Evolutionary conservation across 805 yeast species (phyloP).

Genomic region (Barnettozyma sp.): DNA sequence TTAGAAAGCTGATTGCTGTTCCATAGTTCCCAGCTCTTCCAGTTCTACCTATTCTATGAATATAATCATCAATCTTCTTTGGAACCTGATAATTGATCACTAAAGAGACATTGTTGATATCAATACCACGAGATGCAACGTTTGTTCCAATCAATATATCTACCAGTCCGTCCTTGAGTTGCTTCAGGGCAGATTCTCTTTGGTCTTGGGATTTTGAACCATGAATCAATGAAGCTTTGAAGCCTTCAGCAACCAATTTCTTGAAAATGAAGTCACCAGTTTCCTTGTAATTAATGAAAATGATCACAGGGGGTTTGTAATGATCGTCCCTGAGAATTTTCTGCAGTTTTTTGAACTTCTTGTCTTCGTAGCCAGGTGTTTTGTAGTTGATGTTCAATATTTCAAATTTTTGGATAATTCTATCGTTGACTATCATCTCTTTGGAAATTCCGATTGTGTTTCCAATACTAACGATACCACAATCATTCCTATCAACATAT

Average conservation of each 20-base stretch:
- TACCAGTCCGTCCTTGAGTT: slow-evolving; percentile 47
- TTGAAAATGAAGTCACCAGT: slow-evolving; percentile 61
- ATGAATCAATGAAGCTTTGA: slow-evolving; percentile 59
- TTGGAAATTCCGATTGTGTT: slow-evolving; percentile 32
- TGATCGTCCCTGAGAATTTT: slow-evolving; percentile 27
- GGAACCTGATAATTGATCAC: slow-evolving; percentile 88
- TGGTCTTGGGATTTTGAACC: slow-evolving; percentile 83
- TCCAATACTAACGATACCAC: slow-evolving; percentile 53
- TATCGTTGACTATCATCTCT: slow-evolving; percentile 32
- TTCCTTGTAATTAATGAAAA: slow-evolving; percentile 74
- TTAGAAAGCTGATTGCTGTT: slow-evolving; percentile 64
- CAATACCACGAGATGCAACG: slow-evolving; percentile 94
- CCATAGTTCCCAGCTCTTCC: slow-evolving; percentile 91
- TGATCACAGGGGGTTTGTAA: slow-evolving; percentile 55
- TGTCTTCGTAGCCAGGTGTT: slow-evolving; percentile 34
- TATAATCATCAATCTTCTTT: slow-evolving; percentile 68
- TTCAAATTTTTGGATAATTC: slow-evolving; percentile 65
- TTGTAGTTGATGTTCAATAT: slow-evolving; percentile 32
- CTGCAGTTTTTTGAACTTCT: slow-evolving; percentile 37
- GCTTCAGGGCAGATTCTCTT: slow-evolving; percentile 68
- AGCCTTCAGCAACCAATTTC: slow-evolving; percentile 40
- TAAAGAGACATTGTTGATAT: slow-evolving; percentile 77
- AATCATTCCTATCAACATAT: slow-evolving; percentile 54
- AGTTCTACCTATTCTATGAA: slow-evolving; percentile 93
- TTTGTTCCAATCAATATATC: slow-evolving; percentile 84